Evolutionary conservation across 305 asterid species (phyloP).

Genomic region (Solanum chacoense): DNA sequence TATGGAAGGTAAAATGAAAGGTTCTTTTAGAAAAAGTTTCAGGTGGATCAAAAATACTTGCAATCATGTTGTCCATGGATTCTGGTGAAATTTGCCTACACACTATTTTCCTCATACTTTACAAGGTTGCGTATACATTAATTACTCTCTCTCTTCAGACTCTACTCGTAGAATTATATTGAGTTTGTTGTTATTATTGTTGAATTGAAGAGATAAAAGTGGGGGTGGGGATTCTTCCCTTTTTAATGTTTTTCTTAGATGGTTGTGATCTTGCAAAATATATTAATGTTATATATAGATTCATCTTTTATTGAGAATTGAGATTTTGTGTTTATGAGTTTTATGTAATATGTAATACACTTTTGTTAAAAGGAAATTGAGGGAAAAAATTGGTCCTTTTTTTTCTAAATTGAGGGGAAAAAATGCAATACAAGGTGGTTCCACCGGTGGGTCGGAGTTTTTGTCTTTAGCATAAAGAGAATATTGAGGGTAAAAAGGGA

Average conservation of each 20-base stretch:
- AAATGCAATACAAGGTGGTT: background rate
- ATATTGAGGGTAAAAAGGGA: background rate
- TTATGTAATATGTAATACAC: background rate
- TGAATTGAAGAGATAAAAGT: background rate
- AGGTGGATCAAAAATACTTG: slow-evolving; percentile 63
- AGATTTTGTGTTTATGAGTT: background rate
- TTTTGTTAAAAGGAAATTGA: background rate
- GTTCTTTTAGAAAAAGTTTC: slow-evolving; percentile 52
- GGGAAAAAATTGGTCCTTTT: background rate
- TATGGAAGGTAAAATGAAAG: slow-evolving; percentile 66
- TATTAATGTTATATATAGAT: background rate
- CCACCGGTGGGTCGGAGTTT: background rate
- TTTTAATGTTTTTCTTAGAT: background rate
- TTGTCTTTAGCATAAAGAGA: background rate
- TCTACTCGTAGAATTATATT: background rate
- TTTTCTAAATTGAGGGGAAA: background rate
- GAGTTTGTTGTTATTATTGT: background rate
- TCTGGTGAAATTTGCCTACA: slow-evolving; percentile 19
- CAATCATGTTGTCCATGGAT: slow-evolving; percentile 46
- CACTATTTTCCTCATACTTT: background rate
- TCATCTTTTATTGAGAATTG: background rate
- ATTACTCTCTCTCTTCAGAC: background rate
- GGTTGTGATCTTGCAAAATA: background rate
- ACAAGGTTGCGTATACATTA: background rate
- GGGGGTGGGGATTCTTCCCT: background rate